Percentiles rank a stretch among this genome's conserved stretches.
These are phyloP conservation scores for Penicillium vulpinum DNA, from an alignment of 2,329 filamentous ascomycete species.

Conservation along the genomic window DNA sequence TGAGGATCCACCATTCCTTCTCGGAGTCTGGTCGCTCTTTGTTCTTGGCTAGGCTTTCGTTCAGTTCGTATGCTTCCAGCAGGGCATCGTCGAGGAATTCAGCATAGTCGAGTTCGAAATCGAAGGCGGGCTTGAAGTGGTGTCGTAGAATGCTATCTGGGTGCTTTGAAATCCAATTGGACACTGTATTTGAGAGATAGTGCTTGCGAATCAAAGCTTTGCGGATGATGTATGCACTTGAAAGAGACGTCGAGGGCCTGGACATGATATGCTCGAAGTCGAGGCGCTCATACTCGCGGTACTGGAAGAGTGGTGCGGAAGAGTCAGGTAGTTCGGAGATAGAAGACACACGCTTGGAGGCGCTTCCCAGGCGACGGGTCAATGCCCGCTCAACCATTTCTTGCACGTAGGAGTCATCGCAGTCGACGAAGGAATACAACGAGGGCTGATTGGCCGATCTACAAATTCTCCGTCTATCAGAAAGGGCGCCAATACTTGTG, in stretches of 20 bases:
- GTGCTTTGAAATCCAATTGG: conserved; percentile 83
- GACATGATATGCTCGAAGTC: conserved; percentile 75
- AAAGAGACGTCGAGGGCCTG: conserved; percentile 62
- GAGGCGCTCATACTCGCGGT: conserved; percentile 80
- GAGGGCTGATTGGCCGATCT: conserved; percentile 40
- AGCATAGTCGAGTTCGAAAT: conserved; percentile 93
- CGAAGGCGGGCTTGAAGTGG: conserved; percentile 75
- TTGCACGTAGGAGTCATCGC: conserved; percentile 87
- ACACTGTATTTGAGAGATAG: conserved; percentile 79
- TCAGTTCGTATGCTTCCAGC: conserved; percentile 83
- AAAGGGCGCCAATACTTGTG: conserved; percentile 19
- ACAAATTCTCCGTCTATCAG: conserved; percentile 38
- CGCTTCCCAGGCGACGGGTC: conserved; percentile 57
- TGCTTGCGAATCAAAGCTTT: conserved; percentile 97
- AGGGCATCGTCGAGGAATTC: conserved; percentile 95
- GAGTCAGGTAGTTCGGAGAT: conserved; percentile 50
- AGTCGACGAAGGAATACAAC: conserved; percentile 74
- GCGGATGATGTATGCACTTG: conserved; percentile 91
- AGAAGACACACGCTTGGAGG: conserved; percentile 57
- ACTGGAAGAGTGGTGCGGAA: conserved; percentile 65
- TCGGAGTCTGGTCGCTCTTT: conserved; percentile 61
- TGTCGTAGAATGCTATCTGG: conserved; percentile 66
- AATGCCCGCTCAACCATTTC: conserved; percentile 78
- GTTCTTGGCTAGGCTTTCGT: conserved; percentile 74
- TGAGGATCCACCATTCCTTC: conserved; percentile 94